phyloP scores from a whole-genome alignment of 2,329 filamentous ascomycete genomes.

The Mycocentrospora acerina region DNA sequence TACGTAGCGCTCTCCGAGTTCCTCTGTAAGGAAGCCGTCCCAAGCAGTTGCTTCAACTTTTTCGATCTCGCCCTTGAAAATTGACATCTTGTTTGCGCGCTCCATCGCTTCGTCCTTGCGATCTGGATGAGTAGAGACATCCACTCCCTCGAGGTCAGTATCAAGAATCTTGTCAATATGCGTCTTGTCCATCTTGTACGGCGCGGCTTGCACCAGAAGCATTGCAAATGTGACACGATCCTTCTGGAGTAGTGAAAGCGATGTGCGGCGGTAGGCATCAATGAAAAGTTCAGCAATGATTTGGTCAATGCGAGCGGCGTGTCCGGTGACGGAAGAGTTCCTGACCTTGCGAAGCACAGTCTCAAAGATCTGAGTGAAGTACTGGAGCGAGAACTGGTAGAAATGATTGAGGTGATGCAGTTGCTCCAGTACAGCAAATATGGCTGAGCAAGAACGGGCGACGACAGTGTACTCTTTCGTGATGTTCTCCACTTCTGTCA shows the following conservation, averaged over 20 bases:
- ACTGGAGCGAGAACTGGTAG: constrained; percentile 98
- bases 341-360: constrained; percentile 81
- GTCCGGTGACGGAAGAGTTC: constrained; percentile 70
- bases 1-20: constrained; percentile 81
- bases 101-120: constrained; percentile 68
- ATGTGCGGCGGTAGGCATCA: constrained; percentile 90
- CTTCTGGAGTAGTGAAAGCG: constrained; percentile 86
- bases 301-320: constrained; percentile 79
- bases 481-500: constrained; percentile 96
- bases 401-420: constrained; percentile 98
- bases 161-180: constrained; percentile 87
- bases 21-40: constrained; percentile 81
- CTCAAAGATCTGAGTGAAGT: constrained; percentile 97
- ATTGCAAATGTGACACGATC: constrained; percentile 93
- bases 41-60: constrained; percentile 65
- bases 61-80: constrained; percentile 73
- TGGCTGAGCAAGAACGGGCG: constrained; percentile 91
- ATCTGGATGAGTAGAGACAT: constrained; percentile 70
- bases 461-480: constrained; percentile 93
- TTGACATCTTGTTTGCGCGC: constrained; percentile 66
- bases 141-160: constrained; percentile 70
- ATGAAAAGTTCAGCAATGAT: constrained; percentile 92
- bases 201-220: constrained; percentile 92
- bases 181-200: constrained; percentile 89
- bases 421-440: constrained; percentile 95